Percentiles rank a stretch among this genome's conserved stretches.
Conservation (phyloP, 192 early-diverging fungal genomes). For the Nowakowskiella sp. region DNA sequence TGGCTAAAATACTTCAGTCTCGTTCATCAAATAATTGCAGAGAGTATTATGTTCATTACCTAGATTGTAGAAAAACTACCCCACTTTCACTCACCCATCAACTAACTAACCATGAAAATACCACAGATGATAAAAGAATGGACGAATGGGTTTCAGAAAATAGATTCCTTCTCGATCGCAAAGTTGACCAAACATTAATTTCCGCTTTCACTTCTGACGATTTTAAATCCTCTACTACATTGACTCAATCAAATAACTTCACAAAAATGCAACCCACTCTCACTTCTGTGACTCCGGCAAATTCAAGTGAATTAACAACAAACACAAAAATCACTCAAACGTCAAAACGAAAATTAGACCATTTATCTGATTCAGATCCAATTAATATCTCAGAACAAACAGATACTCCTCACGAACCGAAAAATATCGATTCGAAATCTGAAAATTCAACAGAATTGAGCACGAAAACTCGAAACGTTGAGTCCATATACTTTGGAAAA, state of each 20-base stretch:
- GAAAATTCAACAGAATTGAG: conserved; percentile 5
- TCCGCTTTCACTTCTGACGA: background rate
- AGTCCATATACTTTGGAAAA: conserved; percentile 49
- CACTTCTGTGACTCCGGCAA: background rate
- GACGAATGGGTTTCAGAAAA: conserved; percentile 14
- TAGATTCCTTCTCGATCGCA: background rate
- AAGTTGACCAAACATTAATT: background rate
- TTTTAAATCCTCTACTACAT: too few species aligned
- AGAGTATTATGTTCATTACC: conserved; percentile 19
- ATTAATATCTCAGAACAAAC: background rate
- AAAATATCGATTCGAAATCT: background rate
- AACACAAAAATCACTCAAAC: conserved; percentile 1
- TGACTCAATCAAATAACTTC: background rate
- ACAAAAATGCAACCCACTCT: conserved; percentile 1
- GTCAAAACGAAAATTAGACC: conserved; percentile 11
- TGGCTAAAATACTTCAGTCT: too few species aligned
- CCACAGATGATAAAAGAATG: conserved; percentile 13
- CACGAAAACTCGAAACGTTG: conserved; percentile 22
- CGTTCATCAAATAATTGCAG: too few species aligned
- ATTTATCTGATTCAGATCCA: background rate
- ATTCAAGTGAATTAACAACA: background rate
- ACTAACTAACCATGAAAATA: background rate
- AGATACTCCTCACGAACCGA: background rate
- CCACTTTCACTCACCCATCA: background rate
- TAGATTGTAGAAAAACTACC: conserved; percentile 2